Conservation (phyloP, 2,329 filamentous ascomycete genomes). For the Mariannaea elegans region DNA sequence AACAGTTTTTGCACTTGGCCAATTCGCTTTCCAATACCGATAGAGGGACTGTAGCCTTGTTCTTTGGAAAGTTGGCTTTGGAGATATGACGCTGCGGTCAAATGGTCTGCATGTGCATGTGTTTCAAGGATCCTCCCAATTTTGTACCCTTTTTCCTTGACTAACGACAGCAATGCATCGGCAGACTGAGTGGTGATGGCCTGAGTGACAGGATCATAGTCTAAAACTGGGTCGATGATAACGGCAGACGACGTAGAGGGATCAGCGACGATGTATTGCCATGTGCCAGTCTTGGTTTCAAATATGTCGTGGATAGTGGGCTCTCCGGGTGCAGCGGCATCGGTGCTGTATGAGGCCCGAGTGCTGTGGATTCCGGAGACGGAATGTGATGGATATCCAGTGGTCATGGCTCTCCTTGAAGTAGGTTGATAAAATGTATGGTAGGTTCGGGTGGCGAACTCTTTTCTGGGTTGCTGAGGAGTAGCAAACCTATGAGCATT, state of each 20-base stretch:
- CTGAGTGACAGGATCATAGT: slow-evolving; percentile 57
- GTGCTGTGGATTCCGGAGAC: neutral
- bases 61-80: slow-evolving; percentile 52
- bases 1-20: slow-evolving; percentile 60
- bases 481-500: neutral
- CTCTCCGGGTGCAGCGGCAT: slow-evolving; percentile 1
- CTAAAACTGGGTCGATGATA: slow-evolving; percentile 70
- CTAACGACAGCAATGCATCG: slow-evolving; percentile 57
- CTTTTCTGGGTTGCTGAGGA: neutral
- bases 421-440: neutral
- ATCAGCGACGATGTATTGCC: slow-evolving; percentile 69
- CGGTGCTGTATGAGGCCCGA: slow-evolving; percentile 9
- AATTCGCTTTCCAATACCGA: slow-evolving; percentile 67
- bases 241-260: slow-evolving; percentile 56
- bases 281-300: slow-evolving; percentile 55
- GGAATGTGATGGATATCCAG: neutral
- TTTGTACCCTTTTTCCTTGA: slow-evolving; percentile 55
- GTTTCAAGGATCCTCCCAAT: slow-evolving; percentile 67
- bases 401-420: neutral
- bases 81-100: slow-evolving; percentile 68
- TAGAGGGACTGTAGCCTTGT: slow-evolving; percentile 49
- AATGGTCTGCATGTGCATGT: slow-evolving; percentile 68
- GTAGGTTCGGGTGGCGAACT: neutral
- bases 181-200: slow-evolving; percentile 60
- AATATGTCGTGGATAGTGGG: slow-evolving; percentile 29